Evolutionary conservation across 768 basidiomycete genomes (phyloP), one percentile per base, ranked within the genome.

Genomic region (Clitopilus hobsonii): DNA sequence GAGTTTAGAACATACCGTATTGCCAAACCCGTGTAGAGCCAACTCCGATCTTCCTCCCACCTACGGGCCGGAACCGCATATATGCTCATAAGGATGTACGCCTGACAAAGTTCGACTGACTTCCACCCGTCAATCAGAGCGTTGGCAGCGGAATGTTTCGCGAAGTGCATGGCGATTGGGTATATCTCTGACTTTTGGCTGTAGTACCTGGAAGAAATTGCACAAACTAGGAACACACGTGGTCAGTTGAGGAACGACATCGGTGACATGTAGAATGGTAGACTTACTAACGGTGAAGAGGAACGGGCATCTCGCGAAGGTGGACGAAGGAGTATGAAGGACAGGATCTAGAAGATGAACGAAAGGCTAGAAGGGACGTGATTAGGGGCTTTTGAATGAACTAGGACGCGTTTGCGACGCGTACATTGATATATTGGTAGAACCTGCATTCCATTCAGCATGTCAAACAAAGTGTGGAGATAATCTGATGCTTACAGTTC

Each of bases 41-140:
- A 95, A 54, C 89, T 90, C 25, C 91, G 78, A 65, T 95, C 92
- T 61, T 95, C 91, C 62, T 95, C 92, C 88, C 93, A 96, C 38
- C 83, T 72, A 22, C 85, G 80, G 1, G 89, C 90, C 3, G 89
- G 90, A 1, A 91, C 86, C 45, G 84, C 83, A 63, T 89, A 91
- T 49, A 88, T 79, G 58, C 85, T 87, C 87, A 92, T 86, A 51
- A 97, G 76, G 49, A 97, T 85, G 62, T 95, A 97, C 3, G 94
- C 94, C 66, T 97, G 94, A 51, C 88, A 88, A 1, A 95, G 76
- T 68, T 97, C 93, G 49, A 95, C 88, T 11, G 88, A 89, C 69
- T 86, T 86, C 86, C 84, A 87, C 49, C 88, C 88, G 60, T 89
- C 85, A 51, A 89, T 89, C 41, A 93, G 75, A 2, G 88, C 87